phyloP scores from a whole-genome alignment of 1,284 basidiomycete genomes.

The Pascua sp. region DNA sequence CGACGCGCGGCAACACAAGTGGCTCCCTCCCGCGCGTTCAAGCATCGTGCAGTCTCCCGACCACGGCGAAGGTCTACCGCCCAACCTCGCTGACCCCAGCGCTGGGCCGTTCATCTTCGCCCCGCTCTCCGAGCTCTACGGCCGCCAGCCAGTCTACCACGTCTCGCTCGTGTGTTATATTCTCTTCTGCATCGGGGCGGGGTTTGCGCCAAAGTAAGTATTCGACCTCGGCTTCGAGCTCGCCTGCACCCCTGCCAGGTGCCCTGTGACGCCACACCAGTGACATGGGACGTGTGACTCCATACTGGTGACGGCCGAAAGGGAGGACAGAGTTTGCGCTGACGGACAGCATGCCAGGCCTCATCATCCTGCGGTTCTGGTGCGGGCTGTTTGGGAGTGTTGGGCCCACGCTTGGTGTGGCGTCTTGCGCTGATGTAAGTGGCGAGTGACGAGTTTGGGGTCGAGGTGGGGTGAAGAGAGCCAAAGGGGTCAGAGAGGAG shows the following conservation, averaged over 20 bases:
- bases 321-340: not conserved
- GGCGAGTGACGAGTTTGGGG: too few relatives aligned
- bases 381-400: slow-evolving; percentile 40
- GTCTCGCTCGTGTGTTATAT: slow-evolving; percentile 34
- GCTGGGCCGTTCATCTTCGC: slow-evolving; percentile 52
- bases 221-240: too few relatives aligned
- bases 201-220: slow-evolving; percentile 38
- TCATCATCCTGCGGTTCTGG: slow-evolving; percentile 43
- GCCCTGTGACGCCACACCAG: too few relatives aligned
- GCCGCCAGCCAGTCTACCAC: slow-evolving; percentile 49
- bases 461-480: too few relatives aligned
- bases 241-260: too few relatives aligned
- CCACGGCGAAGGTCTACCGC: too few relatives aligned
- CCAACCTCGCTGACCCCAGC: slow-evolving; percentile 28
- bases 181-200: slow-evolving; percentile 41
- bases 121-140: slow-evolving; percentile 51
- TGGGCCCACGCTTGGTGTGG: slow-evolving; percentile 45
- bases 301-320: too few relatives aligned
- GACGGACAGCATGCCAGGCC: slow-evolving; percentile 26
- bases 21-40: too few relatives aligned
- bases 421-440: slow-evolving; percentile 44
- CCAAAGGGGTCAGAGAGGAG: too few relatives aligned
- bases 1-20: too few relatives aligned
- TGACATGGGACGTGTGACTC: too few relatives aligned
- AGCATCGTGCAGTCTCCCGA: too few relatives aligned